Base-by-base conservation (phyloP, 2,329 filamentous ascomycete genomes). In the Chaetomium sp. region DNA sequence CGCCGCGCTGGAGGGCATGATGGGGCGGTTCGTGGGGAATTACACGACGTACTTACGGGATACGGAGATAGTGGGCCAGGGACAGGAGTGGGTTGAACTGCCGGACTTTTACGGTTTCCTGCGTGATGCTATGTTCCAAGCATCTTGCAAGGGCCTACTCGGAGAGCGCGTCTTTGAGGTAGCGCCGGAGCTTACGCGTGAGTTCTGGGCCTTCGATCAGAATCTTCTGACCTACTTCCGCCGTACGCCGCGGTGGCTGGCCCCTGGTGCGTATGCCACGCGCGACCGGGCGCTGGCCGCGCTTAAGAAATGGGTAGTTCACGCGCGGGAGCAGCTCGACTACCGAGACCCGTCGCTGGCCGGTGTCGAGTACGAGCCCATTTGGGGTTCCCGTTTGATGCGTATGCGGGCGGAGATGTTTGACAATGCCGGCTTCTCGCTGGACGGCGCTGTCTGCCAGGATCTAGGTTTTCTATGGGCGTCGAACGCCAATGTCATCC, bases 141-240 rank as follows among this genome's bases (percentile, higher is more conserved):
- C 66, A 2, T 58, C 64, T 2, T 64, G 58, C 8, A 53, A 44
- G 12, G 57, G 66, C 6, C 14, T 69, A n/a, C 65, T 60, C 49
- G 68, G 67, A 10, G 60, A 66, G 7, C 59, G 62, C 19, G 42
- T 69, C 3, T 59, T 68, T 32, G 44, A 58, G 27, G 32, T 69
- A 5, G 62, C 58, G 36, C 67, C 68, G 1, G 44, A 61, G n/a
- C 55, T 69, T 4, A 40, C 52, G 5, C 45, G 55, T 11, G 60
- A 67, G 37, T 69, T 68, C 52, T 69, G 68, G 68, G 59, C 59
- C n/a, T 69, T 63, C 36, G 65, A 67, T 56, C 33, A 40, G 5
- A 47, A 64, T 5, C 37, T 66, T 6, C 51, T 59, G 6, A 57
- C 56, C 2, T 59, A 61, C 14, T 56, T 68, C 5, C 64, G 62